Base-by-base conservation (phyloP, 2,329 filamentous ascomycete genomes). In the Aspergillus sp. region DNA sequence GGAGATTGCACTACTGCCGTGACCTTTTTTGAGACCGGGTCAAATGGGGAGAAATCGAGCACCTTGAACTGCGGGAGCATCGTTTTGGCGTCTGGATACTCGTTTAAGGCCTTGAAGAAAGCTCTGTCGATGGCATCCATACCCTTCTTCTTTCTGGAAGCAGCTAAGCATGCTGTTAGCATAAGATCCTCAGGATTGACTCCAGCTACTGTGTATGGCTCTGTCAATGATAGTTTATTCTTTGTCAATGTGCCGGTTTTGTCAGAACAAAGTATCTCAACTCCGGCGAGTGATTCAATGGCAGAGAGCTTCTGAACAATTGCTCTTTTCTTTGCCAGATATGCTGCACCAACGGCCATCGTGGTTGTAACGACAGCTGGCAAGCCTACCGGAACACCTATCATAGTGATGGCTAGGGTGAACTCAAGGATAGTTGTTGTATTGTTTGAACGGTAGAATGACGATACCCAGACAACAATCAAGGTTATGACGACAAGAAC, bases 61-160 rank as follows among this genome's bases (percentile, higher is more conserved):
- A 93, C 89, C 79, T 88, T 90, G 85, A 94, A 96, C 81, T 91
- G 91, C 80, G 86, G 86, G 57, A 96, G 86, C 57, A 90, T 88
- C 63, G 82, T 78, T 84, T 95, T 96, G 79, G 91, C 91, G 64
- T 86, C 86, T 64, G 92, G 92, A 77, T 96, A 96, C 81, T 83
- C 88, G 74, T 86, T 86, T 65, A 96, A 87, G 21, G 90, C 86
- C 83, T 95, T 96, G 69, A 96, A 84, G 84, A 96, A 96, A 74
- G 91, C 92, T 84, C 94, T 95, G 85, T 96, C 92, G 70, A 96
- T 96, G 68, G 92, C 90, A 75, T 96, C 92, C 66, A 96, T 93
- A 82, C 91, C 92, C 84, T 96, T 96, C 86, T 93, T 94, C 86
- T 95, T 96, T 82, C 91, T 90, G 68, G 90, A 94, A 64, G 92